Conservation (phyloP, 2,329 filamentous ascomycete genomes). For the Aspergillus novoparasiticus region DNA sequence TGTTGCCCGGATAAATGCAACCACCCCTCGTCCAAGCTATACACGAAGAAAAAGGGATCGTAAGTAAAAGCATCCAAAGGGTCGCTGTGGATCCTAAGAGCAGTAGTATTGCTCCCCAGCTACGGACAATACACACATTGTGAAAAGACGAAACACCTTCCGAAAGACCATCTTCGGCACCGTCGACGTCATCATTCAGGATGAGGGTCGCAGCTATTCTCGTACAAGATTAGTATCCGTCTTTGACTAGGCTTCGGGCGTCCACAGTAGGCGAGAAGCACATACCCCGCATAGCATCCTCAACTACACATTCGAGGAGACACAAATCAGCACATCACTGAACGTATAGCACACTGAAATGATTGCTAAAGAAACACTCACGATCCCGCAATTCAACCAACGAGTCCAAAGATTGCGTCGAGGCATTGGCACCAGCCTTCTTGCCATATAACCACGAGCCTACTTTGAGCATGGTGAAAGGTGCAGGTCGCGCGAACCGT, state of each 20-base stretch:
- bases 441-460: slow-evolving; percentile 51
- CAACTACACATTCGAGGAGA: slow-evolving; percentile 29
- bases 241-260: neutral
- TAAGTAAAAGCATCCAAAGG: slow-evolving; percentile 1
- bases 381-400: slow-evolving; percentile 58
- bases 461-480: slow-evolving; percentile 41
- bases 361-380: slow-evolving; percentile 27
- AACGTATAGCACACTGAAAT: slow-evolving; percentile 15
- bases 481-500: neutral
- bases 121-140: slow-evolving; percentile 51
- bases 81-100: slow-evolving; percentile 10
- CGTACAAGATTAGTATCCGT: slow-evolving; percentile 10
- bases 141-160: slow-evolving; percentile 85
- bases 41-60: slow-evolving; percentile 8
- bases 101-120: slow-evolving; percentile 12
- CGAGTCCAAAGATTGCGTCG: slow-evolving; percentile 59
- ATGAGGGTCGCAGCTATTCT: slow-evolving; percentile 66
- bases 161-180: slow-evolving; percentile 72
- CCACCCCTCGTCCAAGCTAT: slow-evolving; percentile 75
- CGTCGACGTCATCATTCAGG: slow-evolving; percentile 87
- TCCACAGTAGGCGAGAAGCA: slow-evolving; percentile 8
- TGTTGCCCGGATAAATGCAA: slow-evolving; percentile 81
- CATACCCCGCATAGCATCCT: slow-evolving; percentile 49
- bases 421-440: slow-evolving; percentile 42
- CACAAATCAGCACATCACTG: slow-evolving; percentile 23